These are phyloP conservation scores for Linaria vulgaris DNA, from an alignment of 257 asterid species.

Conservation along the genomic window DNA sequence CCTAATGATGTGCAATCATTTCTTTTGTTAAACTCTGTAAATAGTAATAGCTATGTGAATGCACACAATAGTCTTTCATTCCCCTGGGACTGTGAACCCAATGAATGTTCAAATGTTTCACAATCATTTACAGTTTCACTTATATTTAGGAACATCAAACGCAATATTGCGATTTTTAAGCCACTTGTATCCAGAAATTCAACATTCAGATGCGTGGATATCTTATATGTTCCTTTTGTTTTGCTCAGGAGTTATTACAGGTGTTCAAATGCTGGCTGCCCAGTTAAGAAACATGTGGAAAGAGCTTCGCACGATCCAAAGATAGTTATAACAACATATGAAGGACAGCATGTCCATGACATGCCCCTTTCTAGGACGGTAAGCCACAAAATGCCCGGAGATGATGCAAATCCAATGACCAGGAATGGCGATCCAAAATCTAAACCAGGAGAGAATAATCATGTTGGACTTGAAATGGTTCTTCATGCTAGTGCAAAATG, in stretches of 20 bases:
- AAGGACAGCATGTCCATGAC: constrained; percentile 74
- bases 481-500: constrained; percentile 62
- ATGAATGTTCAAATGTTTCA: not conserved
- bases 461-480: constrained; percentile 49
- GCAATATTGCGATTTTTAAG: not conserved
- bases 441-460: constrained; percentile 50
- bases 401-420: constrained; percentile 33
- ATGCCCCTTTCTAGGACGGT: constrained; percentile 53
- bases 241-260: constrained; percentile 83
- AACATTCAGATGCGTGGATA: too few species aligned
- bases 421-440: constrained; percentile 47
- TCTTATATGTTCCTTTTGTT: constrained; percentile 19
- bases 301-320: constrained; percentile 79
- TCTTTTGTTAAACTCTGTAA: not conserved
- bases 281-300: constrained; percentile 89
- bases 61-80: not conserved
- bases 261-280: constrained; percentile 79
- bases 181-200: not conserved
- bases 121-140: constrained; percentile 2
- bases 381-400: constrained; percentile 37
- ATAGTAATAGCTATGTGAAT: not conserved
- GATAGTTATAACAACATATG: constrained; percentile 75
- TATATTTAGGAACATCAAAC: not conserved
- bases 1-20: not conserved
- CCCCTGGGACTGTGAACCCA: not conserved